These are phyloP conservation scores for Globisporangium spinosum DNA, from an alignment of 352 stramenopile genomes.

Conservation along the genomic window DNA sequence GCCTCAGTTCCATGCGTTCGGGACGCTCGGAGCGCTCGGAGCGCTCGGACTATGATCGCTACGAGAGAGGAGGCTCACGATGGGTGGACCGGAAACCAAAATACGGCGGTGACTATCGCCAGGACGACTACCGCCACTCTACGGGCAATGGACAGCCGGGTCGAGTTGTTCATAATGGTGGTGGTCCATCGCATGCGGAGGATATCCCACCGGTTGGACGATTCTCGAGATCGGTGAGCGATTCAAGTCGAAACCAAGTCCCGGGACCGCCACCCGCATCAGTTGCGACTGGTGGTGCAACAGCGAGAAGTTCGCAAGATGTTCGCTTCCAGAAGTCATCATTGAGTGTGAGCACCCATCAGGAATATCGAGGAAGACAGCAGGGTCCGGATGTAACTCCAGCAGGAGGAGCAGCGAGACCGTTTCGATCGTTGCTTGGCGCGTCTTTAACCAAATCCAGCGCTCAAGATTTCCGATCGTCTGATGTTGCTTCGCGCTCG, in stretches of 20 bases:
- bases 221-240: slow-evolving; percentile 13
- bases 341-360: slow-evolving; percentile 5
- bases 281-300: neutral
- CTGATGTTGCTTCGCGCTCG: slow-evolving; percentile 16
- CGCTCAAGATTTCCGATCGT: slow-evolving; percentile 22
- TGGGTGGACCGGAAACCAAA: slow-evolving; percentile 6
- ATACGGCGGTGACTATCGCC: slow-evolving; percentile 8
- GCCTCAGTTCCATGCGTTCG: slow-evolving; percentile 45
- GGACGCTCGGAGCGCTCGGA: slow-evolving; percentile 34
- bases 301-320: slow-evolving; percentile 45
- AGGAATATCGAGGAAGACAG: neutral
- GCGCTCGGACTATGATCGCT: slow-evolving; percentile 19
- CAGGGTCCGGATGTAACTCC: neutral
- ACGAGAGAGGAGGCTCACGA: neutral
- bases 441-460: slow-evolving; percentile 12
- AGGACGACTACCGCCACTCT: slow-evolving; percentile 18
- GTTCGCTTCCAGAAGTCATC: slow-evolving; percentile 33
- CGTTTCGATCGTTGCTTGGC: slow-evolving; percentile 15
- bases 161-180: neutral
- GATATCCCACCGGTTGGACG: slow-evolving; percentile 4
- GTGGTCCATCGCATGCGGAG: neutral
- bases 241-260: slow-evolving; percentile 3
- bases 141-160: neutral
- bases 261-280: neutral
- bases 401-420: no score